Base-by-base conservation (phyloP, 1,284 basidiomycete species). In the Earliella scabrosa region DNA sequence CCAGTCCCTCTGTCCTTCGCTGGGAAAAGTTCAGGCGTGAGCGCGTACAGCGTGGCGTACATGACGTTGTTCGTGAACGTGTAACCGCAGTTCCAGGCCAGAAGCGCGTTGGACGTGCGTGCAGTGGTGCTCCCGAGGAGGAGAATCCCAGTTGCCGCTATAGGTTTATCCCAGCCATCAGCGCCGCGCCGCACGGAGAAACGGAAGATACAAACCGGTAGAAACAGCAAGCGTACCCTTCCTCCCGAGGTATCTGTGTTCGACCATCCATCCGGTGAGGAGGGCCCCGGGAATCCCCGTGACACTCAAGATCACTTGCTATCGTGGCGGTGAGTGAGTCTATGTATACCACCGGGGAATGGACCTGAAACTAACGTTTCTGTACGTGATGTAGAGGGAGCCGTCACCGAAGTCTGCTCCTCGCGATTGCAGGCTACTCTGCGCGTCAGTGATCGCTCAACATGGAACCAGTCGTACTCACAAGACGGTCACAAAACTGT, bases 21-120 rank as follows among this genome's bases (percentile, higher is more conserved):
- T 0, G 87, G 87, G 68, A 90, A 89, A 10, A 89, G 76, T 66
- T 90, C 87, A 1, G 85, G 81, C 11, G 82, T 80, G 44, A 85
- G 71, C 21, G 84, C 85, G 60, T 88, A 90, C 9, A 90, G 69
- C 2, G 89, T 83, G 6, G 85, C 87, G 62, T 88, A 90, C 87
- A 90, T 90, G 56, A 86, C 81, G 64, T 86, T 87, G 61, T 79
- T 82, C 58, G 73, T 78, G 66, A 87, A 83, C 18, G 75, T 78
- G 61, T 86, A 87, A 21, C 82, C 87, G 62, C 86, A 89, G 66
- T 89, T 90, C 85, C 85, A 88, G 31, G 85, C 87, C 27, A 90
- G 74, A 27, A 90, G 76, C 27, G 82, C 78, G 56, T 82, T 74
- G 2, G 85, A 85, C 46, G 78, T 83, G 47, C 81, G 75, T 24